Evolutionary conservation across 108 stramenopile genomes (phyloP).

Genomic region (Seminavis robusta): DNA sequence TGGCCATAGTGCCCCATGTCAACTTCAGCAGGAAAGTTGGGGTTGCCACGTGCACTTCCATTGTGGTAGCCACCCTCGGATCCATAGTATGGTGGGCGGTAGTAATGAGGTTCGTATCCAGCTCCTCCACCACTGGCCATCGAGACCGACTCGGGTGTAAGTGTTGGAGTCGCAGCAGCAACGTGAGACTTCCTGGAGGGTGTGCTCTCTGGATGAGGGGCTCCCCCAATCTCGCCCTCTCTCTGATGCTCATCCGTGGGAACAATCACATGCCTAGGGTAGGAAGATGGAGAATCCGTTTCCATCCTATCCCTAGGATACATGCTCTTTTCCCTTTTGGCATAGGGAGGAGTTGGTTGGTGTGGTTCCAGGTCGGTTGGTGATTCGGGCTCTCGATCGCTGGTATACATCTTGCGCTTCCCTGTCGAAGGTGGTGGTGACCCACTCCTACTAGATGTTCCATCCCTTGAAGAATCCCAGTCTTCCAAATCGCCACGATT

Average conservation of each 20-base stretch:
- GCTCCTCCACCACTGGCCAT: too few relatives aligned
- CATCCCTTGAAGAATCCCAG: slow-evolving; percentile 38
- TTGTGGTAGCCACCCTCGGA: background rate
- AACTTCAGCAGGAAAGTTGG: background rate
- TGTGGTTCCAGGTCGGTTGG: slow-evolving; percentile 28
- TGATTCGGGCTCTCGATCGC: slow-evolving; percentile 40
- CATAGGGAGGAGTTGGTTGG: slow-evolving; percentile 29
- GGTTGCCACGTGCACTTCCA: background rate
- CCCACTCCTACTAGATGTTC: slow-evolving; percentile 13
- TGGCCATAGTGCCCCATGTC: background rate
- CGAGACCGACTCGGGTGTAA: too few relatives aligned
- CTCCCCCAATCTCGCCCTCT: background rate
- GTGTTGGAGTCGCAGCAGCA: too few relatives aligned
- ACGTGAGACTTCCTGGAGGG: too few relatives aligned
- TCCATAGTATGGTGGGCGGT: slow-evolving; percentile 6
- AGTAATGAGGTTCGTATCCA: slow-evolving; percentile 20
- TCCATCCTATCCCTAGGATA: slow-evolving; percentile 37
- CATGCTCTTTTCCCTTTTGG: slow-evolving; percentile 22
- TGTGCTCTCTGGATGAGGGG: background rate
- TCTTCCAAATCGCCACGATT: slow-evolving; percentile 29
- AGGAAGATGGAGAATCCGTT: slow-evolving; percentile 50
- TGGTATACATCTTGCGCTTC: slow-evolving; percentile 33
- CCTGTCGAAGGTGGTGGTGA: slow-evolving; percentile 19
- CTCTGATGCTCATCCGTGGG: slow-evolving; percentile 12
- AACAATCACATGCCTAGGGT: slow-evolving; percentile 53